Evolutionary conservation across 768 basidiomycete species (phyloP), one percentile per base, ranked within the genome.

Genomic region (Mycena alexandri): DNA sequence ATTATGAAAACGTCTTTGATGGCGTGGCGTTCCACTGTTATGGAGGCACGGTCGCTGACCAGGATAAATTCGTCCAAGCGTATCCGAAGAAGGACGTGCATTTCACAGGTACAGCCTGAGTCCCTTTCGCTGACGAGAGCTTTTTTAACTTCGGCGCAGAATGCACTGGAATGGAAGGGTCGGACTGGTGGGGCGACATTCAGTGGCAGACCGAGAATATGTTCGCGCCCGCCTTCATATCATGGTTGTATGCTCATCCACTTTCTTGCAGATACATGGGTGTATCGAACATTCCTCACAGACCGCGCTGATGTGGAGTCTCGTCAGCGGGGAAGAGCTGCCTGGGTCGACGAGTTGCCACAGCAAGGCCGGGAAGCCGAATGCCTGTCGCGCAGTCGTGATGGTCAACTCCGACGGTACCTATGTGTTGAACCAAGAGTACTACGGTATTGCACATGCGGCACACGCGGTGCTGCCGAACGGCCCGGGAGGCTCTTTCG

Each of bases 371-470:
- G 34, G 34, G 17, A 55, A 55, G 19, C 21, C 21, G 1, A 63
- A 63, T 14, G n/a, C 43, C 13, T 63, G 61, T 11, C 61, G 61
- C 22, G 61, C 61, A 9, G 61, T 55, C 16, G 61, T 63, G 43
- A 38, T 19, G 1, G 22, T 48, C 43, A 63, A 54, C n/a, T 4
- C n/a, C 13, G 43, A 55, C 44, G 61, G 61, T 13, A 55, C 43
- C 11, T 63, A 54, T 25, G 11, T 14, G 17, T 22, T 63, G 33
- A 63, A 63, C 34, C 43, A 63, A 14, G 61, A 63, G 52, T 63
- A 63, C 46, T 63, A 63, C 44, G 24, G 3, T 33, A 63, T 63
- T n/a, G 61, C 61, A 8, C 61, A 63, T 24, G 61, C 61, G 12
- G n/a, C 61, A 2, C 53, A 34, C 13, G 61, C 61, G 16, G 44